Base-by-base conservation (phyloP, 176 grass and related monocot species). In the Avena sativa region DNA sequence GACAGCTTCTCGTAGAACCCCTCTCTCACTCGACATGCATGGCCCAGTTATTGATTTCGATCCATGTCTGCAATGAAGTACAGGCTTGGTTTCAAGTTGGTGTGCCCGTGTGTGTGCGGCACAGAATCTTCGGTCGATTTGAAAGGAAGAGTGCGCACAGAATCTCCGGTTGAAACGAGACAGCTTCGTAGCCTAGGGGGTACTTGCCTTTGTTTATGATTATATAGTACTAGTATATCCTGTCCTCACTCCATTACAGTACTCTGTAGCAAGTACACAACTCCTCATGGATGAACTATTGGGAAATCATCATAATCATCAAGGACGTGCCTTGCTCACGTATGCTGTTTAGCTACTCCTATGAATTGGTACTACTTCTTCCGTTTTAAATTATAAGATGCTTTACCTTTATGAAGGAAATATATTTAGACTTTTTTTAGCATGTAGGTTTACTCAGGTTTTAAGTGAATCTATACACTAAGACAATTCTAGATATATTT, bases 101-200 rank as follows among this genome's bases (percentile, higher is more conserved):
- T 79, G 84, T 79, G 84, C 6, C 74, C 74, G 55, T 83, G 63
- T 47, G 80, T 83, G 80, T 78, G 20, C 63, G 89, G 57, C 89
- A 91, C 80, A 74, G 80, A 83, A 79, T 87, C 79, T 55, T 34
- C 84, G 1, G 76, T 63, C 47, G 89, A 86, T 36, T 71, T 79
- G 89, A 86, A 21, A 50, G 69, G 61, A 69, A 49, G 79, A 51
- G 64, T 73, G 47, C 71, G 56, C 71, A 53, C 32, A 78, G 26
- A 46, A n/a, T 47, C 68, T 23, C 75, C 58, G 48, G 20, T 5
- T 76, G 25, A 70, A 90, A 86, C 65, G 26, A 14, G 20, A 44
- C 16, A 46, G 26, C 30, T 72, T 60, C 70, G 17, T 23, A 19
- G 12, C 5, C 63, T 66, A 64, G 61, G 62, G 30, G 51, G 34